Base-by-base conservation (phyloP, 225 moss, liverwort and hornwort genomes). In the Bryum argenteum region DNA sequence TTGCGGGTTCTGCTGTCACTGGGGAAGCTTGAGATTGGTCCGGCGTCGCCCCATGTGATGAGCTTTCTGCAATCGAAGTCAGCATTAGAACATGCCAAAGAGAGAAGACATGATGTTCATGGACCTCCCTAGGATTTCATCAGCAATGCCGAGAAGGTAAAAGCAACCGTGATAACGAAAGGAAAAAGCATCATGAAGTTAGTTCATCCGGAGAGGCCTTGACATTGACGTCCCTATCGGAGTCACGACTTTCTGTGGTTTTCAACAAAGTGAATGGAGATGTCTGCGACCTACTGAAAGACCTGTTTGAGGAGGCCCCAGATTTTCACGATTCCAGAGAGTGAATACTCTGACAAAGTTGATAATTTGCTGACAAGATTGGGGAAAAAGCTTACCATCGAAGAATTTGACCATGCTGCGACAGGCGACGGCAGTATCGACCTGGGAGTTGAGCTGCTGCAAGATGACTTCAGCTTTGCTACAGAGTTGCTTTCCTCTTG, bases 341-440 rank as follows among this genome's bases (percentile, higher is more conserved):
- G 19, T 26, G 48, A 47, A 70, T n/a, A 59, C 52, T 45, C 47
- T 75, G 15, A 50, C 37, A 51, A 16, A 56, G 48, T 14, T 33
- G 33, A 33, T 33, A 33, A 33, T 4, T 26, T 2, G 4, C 2
- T 2, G 56, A 26, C 8, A 40, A 12, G 22, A 22, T 10, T 60
- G 26, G 0, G 16, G 37, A 56, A 26, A 56, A 48, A 20, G 54
- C 88, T 89, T 74, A 97, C 97, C 97, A 65, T 84, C 78, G 62
- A 98, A 94, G 63, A 98, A 94, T 52, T 89, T 86, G 77, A 92
- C 73, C 97, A 98, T 98, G 69, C 81, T 88, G 65, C 81, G 78
- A 71, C 97, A 94, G 13, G 91, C 97, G 62, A 81, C 83, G 15
- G 80, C 77, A 61, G 83, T 69, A 57, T 98, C 97, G 58, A 87